Evolutionary conservation across 257 asterid genomes (phyloP), one percentile per base, ranked within the genome.

Genomic region (Osmanthus fragrans): DNA sequence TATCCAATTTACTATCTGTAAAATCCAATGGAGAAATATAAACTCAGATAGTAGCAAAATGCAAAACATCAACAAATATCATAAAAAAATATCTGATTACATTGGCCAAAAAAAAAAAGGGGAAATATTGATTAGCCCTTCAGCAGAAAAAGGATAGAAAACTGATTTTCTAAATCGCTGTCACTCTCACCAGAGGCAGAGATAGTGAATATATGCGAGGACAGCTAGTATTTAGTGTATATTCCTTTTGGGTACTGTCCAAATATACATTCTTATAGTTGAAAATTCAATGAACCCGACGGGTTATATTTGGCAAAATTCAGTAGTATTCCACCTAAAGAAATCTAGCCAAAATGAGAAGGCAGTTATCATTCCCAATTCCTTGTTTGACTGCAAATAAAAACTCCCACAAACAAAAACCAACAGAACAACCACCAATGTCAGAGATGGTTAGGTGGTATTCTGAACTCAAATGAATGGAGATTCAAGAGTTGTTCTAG

Each of bases 1-100:
- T 91, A 75, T 91, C 97, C 80, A 85, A 86, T 87, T 88, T 85
- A 68, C 86, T 81, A 79, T 88, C 94, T 87, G 88, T 72, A 82
- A 75, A 84, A 36, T 71, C 74, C 86, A 82, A n/a, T 72, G 69
- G 30, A 78, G 47, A 37, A 70, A 71, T 33, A 75, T n/a, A 45
- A 75, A 82, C 75, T 67, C 72, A 54, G 79, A 45, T 73, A 75
- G 49, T 72, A 58, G 67, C 70, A 67, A 79, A 77, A 74, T 18
- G 39, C 54, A 75, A 74, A 32, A 73, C 18, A 27, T 65, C 42
- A 60, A 47, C 39, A 73, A 76, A 34, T 30, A 21, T 72, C 36
- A 23, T 15, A 77, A 68, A 74, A 12, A 77, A 32, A 25, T 33
- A 73, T 86, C 72, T 72, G 58, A 71, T 21, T 58, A 58, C 34